Evolutionary conservation across 495 filamentous ascomycete species (phyloP).

Genomic region (Rostrohypoxylon terebratum): DNA sequence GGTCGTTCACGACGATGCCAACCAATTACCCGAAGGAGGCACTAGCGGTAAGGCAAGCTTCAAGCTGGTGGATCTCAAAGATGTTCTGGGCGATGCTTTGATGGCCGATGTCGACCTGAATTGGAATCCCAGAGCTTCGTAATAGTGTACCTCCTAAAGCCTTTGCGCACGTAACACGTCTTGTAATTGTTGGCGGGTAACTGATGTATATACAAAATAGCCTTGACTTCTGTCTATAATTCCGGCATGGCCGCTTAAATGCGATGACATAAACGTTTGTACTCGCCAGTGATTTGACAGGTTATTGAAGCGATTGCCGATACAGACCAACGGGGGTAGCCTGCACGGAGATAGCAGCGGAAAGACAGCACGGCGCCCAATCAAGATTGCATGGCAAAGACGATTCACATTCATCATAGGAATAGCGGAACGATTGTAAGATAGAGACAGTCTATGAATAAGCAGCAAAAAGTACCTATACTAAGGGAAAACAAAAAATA

Average conservation of each 20-base stretch:
- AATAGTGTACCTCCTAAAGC: conserved; percentile 9
- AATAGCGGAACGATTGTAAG: background rate
- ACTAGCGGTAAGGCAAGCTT: conserved; percentile 48
- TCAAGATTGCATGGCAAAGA: background rate
- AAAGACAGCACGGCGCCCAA: no score
- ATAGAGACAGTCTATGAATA: conserved; percentile 37
- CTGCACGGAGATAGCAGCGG: no score
- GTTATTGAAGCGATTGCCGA: no score
- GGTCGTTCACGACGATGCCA: conserved; percentile 54
- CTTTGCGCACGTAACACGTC: background rate
- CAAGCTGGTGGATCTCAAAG: conserved; percentile 49
- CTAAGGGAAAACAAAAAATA: conserved; percentile 23
- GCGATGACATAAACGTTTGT: no score
- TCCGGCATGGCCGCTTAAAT: no score
- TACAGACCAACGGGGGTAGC: no score
- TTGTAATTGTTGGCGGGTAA: background rate
- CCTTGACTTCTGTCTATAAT: background rate
- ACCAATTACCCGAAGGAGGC: conserved; percentile 48
- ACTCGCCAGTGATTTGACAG: no score
- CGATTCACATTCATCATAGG: background rate
- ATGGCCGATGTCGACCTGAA: conserved; percentile 40
- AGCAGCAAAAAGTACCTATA: conserved; percentile 38
- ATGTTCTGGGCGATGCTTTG: conserved; percentile 43
- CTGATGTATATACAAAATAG: background rate
- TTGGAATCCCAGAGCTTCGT: conserved; percentile 45